Percentiles rank a stretch among this genome's conserved stretches.
Evolutionary conservation across 495 filamentous ascomycete species (phyloP).

Genomic region (Aspergillus avenaceus): DNA sequence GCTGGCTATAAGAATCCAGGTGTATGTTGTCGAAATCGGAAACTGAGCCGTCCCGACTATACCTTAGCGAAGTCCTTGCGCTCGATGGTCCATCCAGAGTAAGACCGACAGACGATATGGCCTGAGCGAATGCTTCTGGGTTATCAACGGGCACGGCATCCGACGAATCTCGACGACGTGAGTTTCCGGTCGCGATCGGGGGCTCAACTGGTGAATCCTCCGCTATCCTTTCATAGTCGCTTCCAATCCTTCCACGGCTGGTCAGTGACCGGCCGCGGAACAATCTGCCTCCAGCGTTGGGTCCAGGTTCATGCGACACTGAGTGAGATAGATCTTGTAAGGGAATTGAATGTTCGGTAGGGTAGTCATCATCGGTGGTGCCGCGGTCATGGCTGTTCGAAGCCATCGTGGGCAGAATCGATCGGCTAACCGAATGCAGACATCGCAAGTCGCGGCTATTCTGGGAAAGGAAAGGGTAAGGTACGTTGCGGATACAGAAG

Average conservation of each 20-base stretch:
- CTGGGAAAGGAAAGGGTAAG: slow-evolving; percentile 9
- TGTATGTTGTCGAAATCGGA: slow-evolving; percentile 32
- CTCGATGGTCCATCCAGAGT: slow-evolving; percentile 41
- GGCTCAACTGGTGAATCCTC: slow-evolving; percentile 47
- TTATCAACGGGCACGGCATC: slow-evolving; percentile 44
- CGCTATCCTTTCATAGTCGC: slow-evolving; percentile 48
- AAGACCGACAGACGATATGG: slow-evolving; percentile 58
- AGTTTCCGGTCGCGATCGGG: slow-evolving; percentile 16
- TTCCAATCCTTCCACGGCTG: slow-evolving; percentile 24
- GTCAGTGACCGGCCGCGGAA: slow-evolving; percentile 37
- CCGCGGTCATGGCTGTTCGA: slow-evolving; percentile 50
- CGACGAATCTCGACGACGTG: slow-evolving; percentile 17
- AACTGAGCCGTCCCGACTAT: slow-evolving; percentile 20
- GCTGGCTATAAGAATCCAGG: slow-evolving; percentile 20
- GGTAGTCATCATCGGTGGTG: slow-evolving; percentile 38
- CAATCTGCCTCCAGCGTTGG: slow-evolving; percentile 29
- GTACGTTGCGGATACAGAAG: not conserved
- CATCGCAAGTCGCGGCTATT: slow-evolving; percentile 33
- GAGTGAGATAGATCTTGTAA: slow-evolving; percentile 72
- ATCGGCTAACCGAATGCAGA: slow-evolving; percentile 38
- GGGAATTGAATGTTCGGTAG: slow-evolving; percentile 70
- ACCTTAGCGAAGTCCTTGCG: slow-evolving; percentile 19
- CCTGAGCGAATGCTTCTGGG: slow-evolving; percentile 51
- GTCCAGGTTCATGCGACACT: slow-evolving; percentile 36
- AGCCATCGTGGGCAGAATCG: slow-evolving; percentile 53